Evolutionary conservation across 768 basidiomycete genomes (phyloP).

Genomic region (Lactarius sp.): DNA sequence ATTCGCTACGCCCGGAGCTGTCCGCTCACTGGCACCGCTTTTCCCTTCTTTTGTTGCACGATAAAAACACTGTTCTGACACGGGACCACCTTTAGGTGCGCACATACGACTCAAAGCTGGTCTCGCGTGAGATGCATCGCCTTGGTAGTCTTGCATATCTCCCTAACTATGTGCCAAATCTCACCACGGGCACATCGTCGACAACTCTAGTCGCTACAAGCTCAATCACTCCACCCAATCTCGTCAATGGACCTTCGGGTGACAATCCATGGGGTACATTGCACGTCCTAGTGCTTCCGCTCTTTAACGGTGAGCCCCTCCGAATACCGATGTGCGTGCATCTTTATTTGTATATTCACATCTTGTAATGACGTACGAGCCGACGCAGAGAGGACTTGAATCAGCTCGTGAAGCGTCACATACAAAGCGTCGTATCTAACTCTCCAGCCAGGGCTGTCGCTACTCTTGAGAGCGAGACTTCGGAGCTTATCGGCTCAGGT

Average conservation of each 20-base stretch:
- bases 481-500: conserved; percentile 77
- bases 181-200: conserved; percentile 47
- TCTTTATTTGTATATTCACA: neutral
- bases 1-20: neutral
- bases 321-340: conserved; percentile 69
- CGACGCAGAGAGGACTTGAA: conserved; percentile 78
- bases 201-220: conserved; percentile 36
- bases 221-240: conserved; percentile 22
- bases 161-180: conserved; percentile 48
- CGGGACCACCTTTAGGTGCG: conserved; percentile 42
- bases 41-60: neutral
- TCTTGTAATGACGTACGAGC: neutral
- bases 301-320: conserved; percentile 89
- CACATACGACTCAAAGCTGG: conserved; percentile 75
- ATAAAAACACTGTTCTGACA: neutral
- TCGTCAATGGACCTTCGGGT: conserved; percentile 35
- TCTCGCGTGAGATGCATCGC: conserved; percentile 82
- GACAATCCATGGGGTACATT: conserved; percentile 79
- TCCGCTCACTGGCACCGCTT: neutral
- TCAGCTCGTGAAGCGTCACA: conserved; percentile 70
- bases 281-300: conserved; percentile 81
- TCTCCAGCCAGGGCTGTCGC: conserved; percentile 70
- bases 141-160: conserved; percentile 58
- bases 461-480: conserved; percentile 70
- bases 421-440: conserved; percentile 65